Evolutionary conservation across 257 asterid genomes (phyloP).

Genomic region (Thymus mandschuricus): DNA sequence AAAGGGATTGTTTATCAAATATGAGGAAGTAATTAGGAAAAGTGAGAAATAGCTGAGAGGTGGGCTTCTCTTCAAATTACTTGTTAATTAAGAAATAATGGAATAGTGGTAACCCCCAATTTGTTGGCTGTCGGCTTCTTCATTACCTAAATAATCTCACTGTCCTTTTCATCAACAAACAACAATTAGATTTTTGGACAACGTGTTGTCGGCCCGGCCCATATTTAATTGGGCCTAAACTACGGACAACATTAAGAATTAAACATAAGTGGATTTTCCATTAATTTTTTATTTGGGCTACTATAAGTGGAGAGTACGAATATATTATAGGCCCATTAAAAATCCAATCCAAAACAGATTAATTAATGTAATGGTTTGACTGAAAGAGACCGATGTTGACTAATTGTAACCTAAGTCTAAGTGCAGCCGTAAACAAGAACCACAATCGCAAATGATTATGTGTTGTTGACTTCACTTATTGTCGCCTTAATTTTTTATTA

Average conservation of each 20-base stretch:
- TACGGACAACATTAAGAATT: no score
- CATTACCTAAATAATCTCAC: background rate
- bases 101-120: slow-evolving; percentile 28
- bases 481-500: background rate
- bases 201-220: no score
- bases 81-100: slow-evolving; percentile 34
- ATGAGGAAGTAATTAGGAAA: background rate
- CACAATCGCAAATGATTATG: background rate
- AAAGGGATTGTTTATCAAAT: slow-evolving; percentile 36
- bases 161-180: no score
- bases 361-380: background rate
- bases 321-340: no score
- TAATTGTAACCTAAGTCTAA: background rate
- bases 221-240: no score
- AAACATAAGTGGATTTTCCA: no score
- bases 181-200: no score
- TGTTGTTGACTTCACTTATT: background rate
- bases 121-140: slow-evolving; percentile 50
- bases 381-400: background rate
- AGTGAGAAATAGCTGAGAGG: slow-evolving; percentile 22
- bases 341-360: no score
- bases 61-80: slow-evolving; percentile 35
- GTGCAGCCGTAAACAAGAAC: background rate
- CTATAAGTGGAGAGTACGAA: no score
- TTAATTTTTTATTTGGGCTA: no score